Base-by-base conservation (phyloP, 305 asterid genomes). In the Fraxinus greggii region DNA sequence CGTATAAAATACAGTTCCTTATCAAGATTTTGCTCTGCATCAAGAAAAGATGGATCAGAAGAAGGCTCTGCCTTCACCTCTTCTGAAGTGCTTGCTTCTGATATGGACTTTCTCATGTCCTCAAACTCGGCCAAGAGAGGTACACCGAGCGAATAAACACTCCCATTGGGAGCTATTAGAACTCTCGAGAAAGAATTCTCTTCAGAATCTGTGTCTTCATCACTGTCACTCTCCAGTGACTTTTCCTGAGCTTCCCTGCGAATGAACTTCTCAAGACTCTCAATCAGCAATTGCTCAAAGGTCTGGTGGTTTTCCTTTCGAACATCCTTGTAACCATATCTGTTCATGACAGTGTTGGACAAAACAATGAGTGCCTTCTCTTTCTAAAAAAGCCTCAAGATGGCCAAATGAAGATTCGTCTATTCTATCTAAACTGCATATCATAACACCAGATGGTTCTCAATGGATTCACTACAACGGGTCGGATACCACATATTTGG, bases 321-420 rank as follows among this genome's bases (percentile, higher is more conserved):
- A 54, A 89, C 97, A 82, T 97, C 99, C 91, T 97, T 97, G 94
- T 97, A 97, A 51, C 99, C 99, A 72, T 97, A 95, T 85, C 99
- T 97, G 95, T 89, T 70, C 61, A 80, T 19, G 40, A 85, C 45
- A 83, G 84, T 67, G 76, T 80, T 75, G 84, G 85, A 84, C 69
- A 79, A 74, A 67, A 23, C 67, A 42, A 42, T 21, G 72, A 77
- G 36, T 24, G 79, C 78, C 65, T 15, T 51, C 32, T 74, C 77
- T 56, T 85, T 73, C 36, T 31, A 12, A 38, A 81, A 77, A 78
- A 76, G 78, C 78, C 9, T 21, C 40, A 72, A 79, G 80, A 28
- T 67, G 36, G 21, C 36, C 74, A 28, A 15, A 13, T 67, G 36
- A 67, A 72, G 48, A 33, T 72, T 72, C 3, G 28, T n/a, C 3